These are phyloP conservation scores for Aspergillus mulundensis DNA, from an alignment of 495 filamentous ascomycete species.

Conservation along the genomic window DNA sequence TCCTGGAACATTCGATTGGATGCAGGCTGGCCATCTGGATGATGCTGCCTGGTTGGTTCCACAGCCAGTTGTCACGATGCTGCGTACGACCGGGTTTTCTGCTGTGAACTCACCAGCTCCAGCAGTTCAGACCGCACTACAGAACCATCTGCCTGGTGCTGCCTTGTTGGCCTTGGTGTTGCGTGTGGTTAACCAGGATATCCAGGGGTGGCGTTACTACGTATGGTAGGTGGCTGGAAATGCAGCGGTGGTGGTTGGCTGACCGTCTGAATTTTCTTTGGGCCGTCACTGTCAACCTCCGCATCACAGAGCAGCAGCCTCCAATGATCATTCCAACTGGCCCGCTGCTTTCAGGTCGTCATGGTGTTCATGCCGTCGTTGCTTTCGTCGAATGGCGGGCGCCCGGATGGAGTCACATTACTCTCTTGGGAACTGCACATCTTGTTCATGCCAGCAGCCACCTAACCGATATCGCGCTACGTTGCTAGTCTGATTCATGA, in stretches of 20 bases:
- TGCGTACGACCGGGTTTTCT: neutral
- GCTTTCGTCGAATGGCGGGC: slow-evolving; percentile 4
- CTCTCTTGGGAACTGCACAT: slow-evolving; percentile 8
- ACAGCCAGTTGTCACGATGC: slow-evolving; percentile 19
- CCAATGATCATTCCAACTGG: slow-evolving; percentile 2
- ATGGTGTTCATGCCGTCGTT: slow-evolving; percentile 8
- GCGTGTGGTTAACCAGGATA: neutral
- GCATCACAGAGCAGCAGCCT: neutral
- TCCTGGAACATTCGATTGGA: slow-evolving; percentile 11
- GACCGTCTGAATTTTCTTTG: slow-evolving; percentile 14
- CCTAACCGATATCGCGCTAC: neutral
- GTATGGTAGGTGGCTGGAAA: slow-evolving; percentile 24
- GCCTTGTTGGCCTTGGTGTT: neutral
- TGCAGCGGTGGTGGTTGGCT: slow-evolving; percentile 21
- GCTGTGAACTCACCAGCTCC: no score
- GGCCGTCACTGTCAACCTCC: slow-evolving; percentile 8
- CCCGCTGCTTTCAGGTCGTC: slow-evolving; percentile 7
- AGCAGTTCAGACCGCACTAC: no score
- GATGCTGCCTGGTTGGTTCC: slow-evolving; percentile 16
- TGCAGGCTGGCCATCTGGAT: slow-evolving; percentile 5
- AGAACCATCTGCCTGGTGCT: neutral
- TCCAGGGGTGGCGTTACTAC: slow-evolving; percentile 20
- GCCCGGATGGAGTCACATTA: slow-evolving; percentile 9
- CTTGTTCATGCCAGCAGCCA: neutral
- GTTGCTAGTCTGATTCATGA: slow-evolving; percentile 3